A percentile compares a stretch with the other conserved stretches of the same genome.
Conservation (phyloP, 2,329 filamentous ascomycete genomes). For the Cytospora schulzeri region DNA sequence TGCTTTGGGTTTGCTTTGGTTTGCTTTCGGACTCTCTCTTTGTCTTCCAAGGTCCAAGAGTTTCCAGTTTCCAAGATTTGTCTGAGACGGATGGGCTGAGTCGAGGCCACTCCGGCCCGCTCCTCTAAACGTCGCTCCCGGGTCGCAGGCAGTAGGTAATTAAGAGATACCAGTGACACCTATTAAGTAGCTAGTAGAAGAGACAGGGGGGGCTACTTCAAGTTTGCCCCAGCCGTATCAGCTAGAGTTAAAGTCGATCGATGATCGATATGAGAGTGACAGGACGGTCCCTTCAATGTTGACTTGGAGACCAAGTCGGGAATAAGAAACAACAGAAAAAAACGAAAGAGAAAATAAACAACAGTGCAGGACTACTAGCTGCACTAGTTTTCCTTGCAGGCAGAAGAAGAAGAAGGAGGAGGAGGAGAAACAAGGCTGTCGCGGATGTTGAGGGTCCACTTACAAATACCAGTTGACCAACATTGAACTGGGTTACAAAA, state of each 20-base stretch:
- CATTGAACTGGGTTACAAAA: neutral
- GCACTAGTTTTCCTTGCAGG: neutral
- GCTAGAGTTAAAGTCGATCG: too few species aligned
- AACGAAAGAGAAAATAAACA: neutral
- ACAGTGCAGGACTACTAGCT: too few species aligned
- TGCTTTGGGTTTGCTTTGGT: too few species aligned
- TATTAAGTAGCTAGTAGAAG: too few species aligned
- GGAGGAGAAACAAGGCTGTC: neutral
- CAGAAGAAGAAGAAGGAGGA: too few species aligned
- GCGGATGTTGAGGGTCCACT: neutral
- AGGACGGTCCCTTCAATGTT: neutral
- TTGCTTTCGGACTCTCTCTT: neutral
- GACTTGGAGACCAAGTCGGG: neutral
- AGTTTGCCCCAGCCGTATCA: neutral
- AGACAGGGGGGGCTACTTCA: neutral
- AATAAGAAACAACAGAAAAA: neutral
- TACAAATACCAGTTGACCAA: too few species aligned
- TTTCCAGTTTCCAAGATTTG: too few species aligned
- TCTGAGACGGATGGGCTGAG: neutral
- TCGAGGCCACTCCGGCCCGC: neutral
- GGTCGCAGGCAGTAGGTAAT: neutral
- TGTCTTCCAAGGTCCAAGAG: neutral
- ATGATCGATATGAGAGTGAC: neutral
- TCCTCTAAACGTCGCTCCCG: neutral
- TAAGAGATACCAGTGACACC: too few species aligned